Evolutionary conservation across 2,329 filamentous ascomycete genomes (phyloP), one percentile per base, ranked within the genome.

Genomic region (Neofusicoccum parvum): DNA sequence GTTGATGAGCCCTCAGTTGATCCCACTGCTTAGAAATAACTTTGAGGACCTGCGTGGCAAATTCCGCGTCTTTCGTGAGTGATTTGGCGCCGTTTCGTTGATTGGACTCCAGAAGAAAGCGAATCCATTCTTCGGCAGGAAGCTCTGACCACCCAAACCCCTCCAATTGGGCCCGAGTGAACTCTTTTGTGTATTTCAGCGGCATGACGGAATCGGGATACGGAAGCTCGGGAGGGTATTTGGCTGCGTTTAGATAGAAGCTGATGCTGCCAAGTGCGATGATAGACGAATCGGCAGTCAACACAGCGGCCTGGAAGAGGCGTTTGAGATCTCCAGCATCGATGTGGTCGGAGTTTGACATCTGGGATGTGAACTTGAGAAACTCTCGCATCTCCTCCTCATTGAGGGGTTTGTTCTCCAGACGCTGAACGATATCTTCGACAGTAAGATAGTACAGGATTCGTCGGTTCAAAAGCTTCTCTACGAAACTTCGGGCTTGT

Each of bases 21-120:
- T 98, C 94, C 92, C 94, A 99, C 69, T 90, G 89, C 74, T 94
- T 97, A 1, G 94, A 96, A 20, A 97, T 74, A 0, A 97, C 86
- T 1, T 87, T 87, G 37, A 99, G 83, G 10, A 97, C 85, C 69
- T 92, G 89, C 0, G 87, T 83, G 7, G 94, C 88, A 74, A 98
- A 96, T 17, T 87, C 85, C 23, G 0, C 88, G 90, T 63, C 84
- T 85, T 0, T 89, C 91, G 7, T 98, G 80, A 74, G 91, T 89
- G 70, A 92, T 86, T 1, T 89, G 85, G 15, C 20, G 15, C 48
- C 46, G 32, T 15, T 65, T 9, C 46, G 54, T 14, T 65, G 64
- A 17, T 65, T 65, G 64, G 54, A 62, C 12, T 65, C 54, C 9
- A 4, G 87, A 81, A 3, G 85, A 73, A 43, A 90, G 80, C 32